Base-by-base conservation (phyloP, 768 basidiomycete species). In the Amanita muscaria region DNA sequence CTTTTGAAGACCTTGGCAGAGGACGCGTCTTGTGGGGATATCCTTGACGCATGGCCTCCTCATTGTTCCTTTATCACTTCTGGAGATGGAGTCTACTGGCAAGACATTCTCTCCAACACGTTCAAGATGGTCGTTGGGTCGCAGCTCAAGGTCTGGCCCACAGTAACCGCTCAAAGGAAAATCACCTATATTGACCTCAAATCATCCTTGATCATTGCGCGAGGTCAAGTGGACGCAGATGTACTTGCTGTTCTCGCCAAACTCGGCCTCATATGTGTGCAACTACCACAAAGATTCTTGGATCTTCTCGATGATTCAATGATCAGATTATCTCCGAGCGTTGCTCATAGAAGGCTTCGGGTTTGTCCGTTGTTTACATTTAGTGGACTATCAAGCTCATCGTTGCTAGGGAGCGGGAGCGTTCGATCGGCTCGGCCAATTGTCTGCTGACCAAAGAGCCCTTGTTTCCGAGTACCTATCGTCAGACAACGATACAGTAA, bases 1-100 rank as follows among this genome's bases (percentile, higher is more conserved):
- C 51, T 74, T 1, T 51, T 76, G 0, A 54, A 56, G 10, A 47
- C 59, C 8, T 52, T 70, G 3, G 50, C 59, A n/a, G 35, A 57
- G 15, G 43, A 42, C 1, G 51, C 58, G 5, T 44, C 48, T 0
- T 41, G 57, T 6, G 31, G 45, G 2, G 50, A 68, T 15, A 51
- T 72, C 14, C 73, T 67, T 49, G 49, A 50, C 6, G 59, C 61
- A 0, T 72, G 72, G 70, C 72, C 74, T 0, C 61, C 62, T 1
- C 47, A 52, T 11, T 62, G 66, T 49, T 45, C 52, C 1, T 34
- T 40, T 1, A 51, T 59, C 3, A 55, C 63, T 18, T 57, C 61
- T 18, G 72, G 70, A 5, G 70, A 73, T 41, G 63, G 53, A 19
- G 53, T 60, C 1, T 73, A 69, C 37, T 70, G 67, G 66, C 51